Evolutionary conservation across 306 rosid species (phyloP), one percentile per base, ranked within the genome.

Genomic region (Lithocarpus polystachyus): DNA sequence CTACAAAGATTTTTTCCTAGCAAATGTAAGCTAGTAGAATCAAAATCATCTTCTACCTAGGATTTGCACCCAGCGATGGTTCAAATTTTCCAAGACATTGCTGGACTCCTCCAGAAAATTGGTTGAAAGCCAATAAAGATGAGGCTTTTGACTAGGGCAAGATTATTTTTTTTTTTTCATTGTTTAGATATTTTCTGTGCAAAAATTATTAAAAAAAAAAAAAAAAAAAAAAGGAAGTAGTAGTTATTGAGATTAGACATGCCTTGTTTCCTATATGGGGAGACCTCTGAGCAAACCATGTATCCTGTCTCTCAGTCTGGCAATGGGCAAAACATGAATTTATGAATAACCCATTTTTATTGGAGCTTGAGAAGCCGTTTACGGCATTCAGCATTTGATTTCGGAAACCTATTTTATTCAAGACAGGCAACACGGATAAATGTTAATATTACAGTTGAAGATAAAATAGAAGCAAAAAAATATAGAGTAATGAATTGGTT

Each of bases 291-390:
- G 96, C 97, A 81, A 94, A 94, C 98, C 98, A 94, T 6, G 98
- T 94, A 72, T 94, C 98, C 77, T 94, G 98, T 84, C 93, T 88
- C 84, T 92, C 98, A 59, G 98, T 86, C 81, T 94, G 98, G 88
- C 98, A 92, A 82, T 94, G 97, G 64, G 98, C 94, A 84, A 94
- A 94, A 83, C 97, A 94, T 53, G 98, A 92, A 81, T 94, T 94
- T 84, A 94, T 90, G 90, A 90, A 94, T 23, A 89, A 65, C 73
- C 98, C 96, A 51, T 87, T 84, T 82, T 83, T 88, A 62, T 77
- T 77, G 61, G 91, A 71, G 71, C 29, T 2, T 75, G 90, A 84
- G 88, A 92, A 90, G 31, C 29, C 89, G 80, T 80, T 86, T 45
- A 90, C 48, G 9, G 88, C 90, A 71, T 78, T 71, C 59, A 92